phyloP scores from a whole-genome alignment of 192 early-diverging fungal genomes.

The Chytriomyces hyalinus region DNA sequence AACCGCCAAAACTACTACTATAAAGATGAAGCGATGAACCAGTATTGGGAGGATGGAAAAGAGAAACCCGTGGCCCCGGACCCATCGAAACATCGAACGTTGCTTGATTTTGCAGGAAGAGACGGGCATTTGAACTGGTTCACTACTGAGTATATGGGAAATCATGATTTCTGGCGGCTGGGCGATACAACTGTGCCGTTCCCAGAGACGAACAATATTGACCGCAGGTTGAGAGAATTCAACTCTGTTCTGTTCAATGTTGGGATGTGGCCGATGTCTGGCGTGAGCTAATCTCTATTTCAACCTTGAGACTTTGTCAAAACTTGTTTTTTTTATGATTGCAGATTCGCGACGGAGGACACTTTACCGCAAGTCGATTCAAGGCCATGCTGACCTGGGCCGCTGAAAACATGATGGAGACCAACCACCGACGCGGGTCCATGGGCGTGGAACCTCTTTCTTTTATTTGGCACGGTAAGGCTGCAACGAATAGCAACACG shows the following conservation, averaged over 20 bases:
- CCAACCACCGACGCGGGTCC: neutral
- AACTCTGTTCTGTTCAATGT: conserved; percentile 1
- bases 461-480: conserved; percentile 1
- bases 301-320: neutral
- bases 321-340: neutral
- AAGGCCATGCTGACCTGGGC: conserved; percentile 5
- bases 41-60: neutral
- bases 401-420: neutral
- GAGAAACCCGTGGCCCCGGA: neutral
- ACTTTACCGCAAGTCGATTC: conserved; percentile 3
- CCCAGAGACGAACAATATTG: conserved; percentile 5
- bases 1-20: neutral
- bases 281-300: neutral
- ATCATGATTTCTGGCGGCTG: neutral
- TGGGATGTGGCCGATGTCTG: neutral
- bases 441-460: neutral
- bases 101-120: conserved; percentile 3
- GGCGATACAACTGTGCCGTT: neutral
- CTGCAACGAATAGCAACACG: too few species aligned
- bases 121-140: conserved; percentile 5
- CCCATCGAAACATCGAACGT: neutral
- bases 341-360: neutral
- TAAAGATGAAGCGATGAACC: neutral
- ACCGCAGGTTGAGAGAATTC: neutral
- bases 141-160: neutral